These are phyloP conservation scores for Mycosphaerella sp. DNA, from an alignment of 2,329 filamentous ascomycete genomes.

Conservation along the genomic window DNA sequence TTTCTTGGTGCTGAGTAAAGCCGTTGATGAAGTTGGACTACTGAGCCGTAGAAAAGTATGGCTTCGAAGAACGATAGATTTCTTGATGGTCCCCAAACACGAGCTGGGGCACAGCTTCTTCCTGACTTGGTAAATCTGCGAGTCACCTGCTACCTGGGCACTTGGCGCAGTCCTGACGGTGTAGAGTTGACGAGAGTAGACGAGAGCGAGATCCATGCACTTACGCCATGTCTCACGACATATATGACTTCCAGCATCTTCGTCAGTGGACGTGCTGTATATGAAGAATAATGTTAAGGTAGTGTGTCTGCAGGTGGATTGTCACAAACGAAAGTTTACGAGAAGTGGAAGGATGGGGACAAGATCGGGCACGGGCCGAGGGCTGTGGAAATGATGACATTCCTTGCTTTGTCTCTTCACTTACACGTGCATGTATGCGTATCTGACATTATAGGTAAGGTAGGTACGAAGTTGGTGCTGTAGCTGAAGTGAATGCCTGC, in stretches of 20 bases:
- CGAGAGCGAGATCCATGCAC: slow-evolving; percentile 25
- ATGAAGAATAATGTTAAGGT: neutral
- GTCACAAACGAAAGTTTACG: neutral
- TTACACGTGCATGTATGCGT: no score
- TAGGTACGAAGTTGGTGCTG: no score
- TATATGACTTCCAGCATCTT: slow-evolving; percentile 45
- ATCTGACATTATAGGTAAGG: no score
- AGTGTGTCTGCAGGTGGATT: neutral
- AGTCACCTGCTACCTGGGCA: slow-evolving; percentile 2
- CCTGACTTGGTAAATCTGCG: neutral
- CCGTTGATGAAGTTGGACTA: no score
- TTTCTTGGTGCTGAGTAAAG: neutral
- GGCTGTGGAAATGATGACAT: neutral
- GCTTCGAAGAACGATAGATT: no score
- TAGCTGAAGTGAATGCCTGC: no score
- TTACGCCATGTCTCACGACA: slow-evolving; percentile 47
- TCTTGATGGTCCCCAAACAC: no score
- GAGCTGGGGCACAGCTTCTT: no score
- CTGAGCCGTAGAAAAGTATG: no score
- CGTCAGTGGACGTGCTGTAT: neutral
- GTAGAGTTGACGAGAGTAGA: neutral
- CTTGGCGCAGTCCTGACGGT: neutral
- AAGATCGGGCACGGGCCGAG: neutral
- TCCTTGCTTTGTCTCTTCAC: neutral
- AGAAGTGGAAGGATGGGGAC: neutral